Evolutionary conservation across 768 basidiomycete species (phyloP).

Genomic region (Tricholoma sp.): DNA sequence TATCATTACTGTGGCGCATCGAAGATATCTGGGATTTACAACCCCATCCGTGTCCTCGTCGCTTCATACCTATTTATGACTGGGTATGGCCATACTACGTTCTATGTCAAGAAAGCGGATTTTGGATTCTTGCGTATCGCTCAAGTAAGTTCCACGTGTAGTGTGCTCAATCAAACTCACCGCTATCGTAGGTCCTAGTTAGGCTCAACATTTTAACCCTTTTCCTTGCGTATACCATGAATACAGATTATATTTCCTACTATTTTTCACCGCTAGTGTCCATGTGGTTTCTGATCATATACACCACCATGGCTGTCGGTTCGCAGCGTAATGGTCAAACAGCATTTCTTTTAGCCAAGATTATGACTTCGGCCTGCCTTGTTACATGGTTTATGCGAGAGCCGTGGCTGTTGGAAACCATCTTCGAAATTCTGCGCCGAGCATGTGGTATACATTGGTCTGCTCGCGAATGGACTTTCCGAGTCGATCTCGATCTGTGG

Average conservation of each 20-base stretch:
- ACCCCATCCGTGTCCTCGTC: conserved; percentile 83
- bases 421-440: conserved; percentile 61
- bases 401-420: conserved; percentile 52
- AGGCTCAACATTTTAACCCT: conserved; percentile 83
- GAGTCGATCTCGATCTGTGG: conserved; percentile 84
- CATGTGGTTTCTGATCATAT: conserved; percentile 87
- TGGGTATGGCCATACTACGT: conserved; percentile 86
- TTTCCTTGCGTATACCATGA: conserved; percentile 82
- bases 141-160: conserved; percentile 38
- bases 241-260: conserved; percentile 87
- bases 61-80: conserved; percentile 92
- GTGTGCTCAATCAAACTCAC: conserved; percentile 4
- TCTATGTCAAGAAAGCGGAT: conserved; percentile 86
- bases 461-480: conserved; percentile 83
- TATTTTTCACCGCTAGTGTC: conserved; percentile 90
- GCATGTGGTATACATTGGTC: conserved; percentile 80
- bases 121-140: conserved; percentile 76
- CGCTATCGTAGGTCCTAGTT: conserved; percentile 53
- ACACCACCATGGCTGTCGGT: conserved; percentile 69
- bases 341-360: conserved; percentile 65
- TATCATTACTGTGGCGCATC: conserved; percentile 93
- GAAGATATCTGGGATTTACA: conserved; percentile 89
- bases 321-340: conserved; percentile 68
- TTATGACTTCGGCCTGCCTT: conserved; percentile 55
- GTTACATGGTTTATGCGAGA: conserved; percentile 66